These are phyloP conservation scores for Uromyces viciae-fabae DNA, from an alignment of 1,284 basidiomycete species.

Conservation along the genomic window DNA sequence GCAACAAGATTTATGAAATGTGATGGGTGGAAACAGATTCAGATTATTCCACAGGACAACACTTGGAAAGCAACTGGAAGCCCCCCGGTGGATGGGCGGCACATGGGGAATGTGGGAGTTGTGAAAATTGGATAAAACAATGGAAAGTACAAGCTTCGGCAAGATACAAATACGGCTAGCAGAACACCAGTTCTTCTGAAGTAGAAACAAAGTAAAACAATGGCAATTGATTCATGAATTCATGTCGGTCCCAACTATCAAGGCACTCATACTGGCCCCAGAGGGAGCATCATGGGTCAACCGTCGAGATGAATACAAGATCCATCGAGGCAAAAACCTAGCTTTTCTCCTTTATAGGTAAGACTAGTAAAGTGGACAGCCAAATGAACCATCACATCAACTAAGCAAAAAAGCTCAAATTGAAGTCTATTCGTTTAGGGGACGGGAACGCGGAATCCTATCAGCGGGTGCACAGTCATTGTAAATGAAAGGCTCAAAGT, in stretches of 20 bases:
- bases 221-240: background rate
- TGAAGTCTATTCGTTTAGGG: slow-evolving; percentile 27
- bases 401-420: background rate
- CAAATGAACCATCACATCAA: slow-evolving; percentile 23
- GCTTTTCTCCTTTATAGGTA: background rate
- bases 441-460: slow-evolving; percentile 39
- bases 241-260: slow-evolving; percentile 14
- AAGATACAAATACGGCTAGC: too few species aligned
- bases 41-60: too few species aligned
- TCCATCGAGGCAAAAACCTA: slow-evolving; percentile 24
- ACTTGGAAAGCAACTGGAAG: too few species aligned
- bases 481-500: slow-evolving; percentile 26
- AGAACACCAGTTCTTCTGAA: too few species aligned
- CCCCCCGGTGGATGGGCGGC: too few species aligned
- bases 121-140: too few species aligned
- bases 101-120: too few species aligned
- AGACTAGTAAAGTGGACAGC: slow-evolving; percentile 9
- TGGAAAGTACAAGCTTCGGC: too few species aligned
- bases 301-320: slow-evolving; percentile 16
- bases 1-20: background rate
- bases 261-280: slow-evolving; percentile 2
- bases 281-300: slow-evolving; percentile 19
- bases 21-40: too few species aligned
- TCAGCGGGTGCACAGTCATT: slow-evolving; percentile 9
- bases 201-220: too few species aligned